Percentiles rank a stretch among this genome's conserved stretches.
Conservation (phyloP, 305 asterid species). For the Fraxinus angustifolia region DNA sequence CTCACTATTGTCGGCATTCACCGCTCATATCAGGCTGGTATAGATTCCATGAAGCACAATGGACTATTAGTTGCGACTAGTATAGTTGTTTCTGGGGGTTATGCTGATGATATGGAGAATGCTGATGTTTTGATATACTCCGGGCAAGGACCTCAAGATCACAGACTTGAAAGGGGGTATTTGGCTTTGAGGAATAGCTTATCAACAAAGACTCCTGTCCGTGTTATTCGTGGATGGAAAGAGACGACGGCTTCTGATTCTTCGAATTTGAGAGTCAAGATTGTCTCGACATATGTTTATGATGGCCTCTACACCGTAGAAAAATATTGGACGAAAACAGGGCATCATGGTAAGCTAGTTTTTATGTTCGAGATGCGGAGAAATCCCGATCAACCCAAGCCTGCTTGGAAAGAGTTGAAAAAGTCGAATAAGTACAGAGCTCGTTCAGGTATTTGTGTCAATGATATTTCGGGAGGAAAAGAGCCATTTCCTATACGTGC, state of each 20-base stretch:
- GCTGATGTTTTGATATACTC: constrained; percentile 67
- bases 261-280: constrained; percentile 43
- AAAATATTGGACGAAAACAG: constrained; percentile 47
- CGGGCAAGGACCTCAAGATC: constrained; percentile 89
- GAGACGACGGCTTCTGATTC: constrained; percentile 46
- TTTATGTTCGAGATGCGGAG: constrained; percentile 71
- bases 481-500: constrained; percentile 60
- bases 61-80: constrained; percentile 60
- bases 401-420: constrained; percentile 73
- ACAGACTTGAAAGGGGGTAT: constrained; percentile 82
- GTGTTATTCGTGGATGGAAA: constrained; percentile 81
- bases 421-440: constrained; percentile 43
- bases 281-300: constrained; percentile 60
- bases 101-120: constrained; percentile 66
- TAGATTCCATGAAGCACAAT: constrained; percentile 51
- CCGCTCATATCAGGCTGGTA: constrained; percentile 73
- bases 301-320: constrained; percentile 81
- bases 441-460: constrained; percentile 57
- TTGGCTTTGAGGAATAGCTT: constrained; percentile 71
- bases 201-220: constrained; percentile 55
- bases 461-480: constrained; percentile 62
- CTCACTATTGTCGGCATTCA: constrained; percentile 86
- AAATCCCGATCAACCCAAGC: constrained; percentile 76
- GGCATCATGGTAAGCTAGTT: constrained; percentile 63
- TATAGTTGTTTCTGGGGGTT: constrained; percentile 82